Conservation (phyloP, 1,284 basidiomycete species). For the Leccinum glutinopallens region DNA sequence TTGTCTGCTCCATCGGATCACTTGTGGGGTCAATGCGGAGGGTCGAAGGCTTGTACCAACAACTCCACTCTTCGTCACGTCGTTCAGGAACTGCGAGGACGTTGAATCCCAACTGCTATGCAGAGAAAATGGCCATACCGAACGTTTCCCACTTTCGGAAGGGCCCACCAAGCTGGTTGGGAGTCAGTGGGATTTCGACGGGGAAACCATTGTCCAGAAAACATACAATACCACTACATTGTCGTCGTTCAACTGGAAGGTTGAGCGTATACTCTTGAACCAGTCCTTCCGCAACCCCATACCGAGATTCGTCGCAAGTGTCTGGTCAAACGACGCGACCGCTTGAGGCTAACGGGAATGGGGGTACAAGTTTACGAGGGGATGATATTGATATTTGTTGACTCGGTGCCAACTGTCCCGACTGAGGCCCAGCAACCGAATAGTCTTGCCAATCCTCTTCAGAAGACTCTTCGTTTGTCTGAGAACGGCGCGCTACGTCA, state of each 20-base stretch:
- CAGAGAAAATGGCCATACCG: conserved; percentile 14
- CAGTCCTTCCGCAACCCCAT: background rate
- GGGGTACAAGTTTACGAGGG: background rate
- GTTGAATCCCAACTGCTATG: background rate
- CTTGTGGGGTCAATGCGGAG: conserved; percentile 2
- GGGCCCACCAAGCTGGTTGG: conserved; percentile 25
- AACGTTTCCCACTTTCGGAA: conserved; percentile 23
- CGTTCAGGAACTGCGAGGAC: conserved; percentile 16
- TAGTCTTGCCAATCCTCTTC: background rate
- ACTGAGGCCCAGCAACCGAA: background rate
- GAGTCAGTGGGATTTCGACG: conserved; percentile 11
- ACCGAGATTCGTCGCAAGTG: background rate
- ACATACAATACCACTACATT: conserved; percentile 30
- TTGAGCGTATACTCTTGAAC: background rate
- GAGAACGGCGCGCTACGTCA: background rate
- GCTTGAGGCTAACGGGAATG: background rate
- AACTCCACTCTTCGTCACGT: conserved; percentile 7
- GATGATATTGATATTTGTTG: background rate
- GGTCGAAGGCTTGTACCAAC: background rate
- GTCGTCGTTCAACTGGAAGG: conserved; percentile 9
- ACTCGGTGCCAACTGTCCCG: background rate
- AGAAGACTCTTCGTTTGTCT: background rate
- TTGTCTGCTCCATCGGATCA: conserved; percentile 13
- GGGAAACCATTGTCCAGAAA: background rate
- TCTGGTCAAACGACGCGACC: background rate